Percentiles rank a stretch among this genome's conserved stretches.
These are phyloP conservation scores for Suillus fuscotomentosus DNA, from an alignment of 768 basidiomycete genomes.

Conservation along the genomic window DNA sequence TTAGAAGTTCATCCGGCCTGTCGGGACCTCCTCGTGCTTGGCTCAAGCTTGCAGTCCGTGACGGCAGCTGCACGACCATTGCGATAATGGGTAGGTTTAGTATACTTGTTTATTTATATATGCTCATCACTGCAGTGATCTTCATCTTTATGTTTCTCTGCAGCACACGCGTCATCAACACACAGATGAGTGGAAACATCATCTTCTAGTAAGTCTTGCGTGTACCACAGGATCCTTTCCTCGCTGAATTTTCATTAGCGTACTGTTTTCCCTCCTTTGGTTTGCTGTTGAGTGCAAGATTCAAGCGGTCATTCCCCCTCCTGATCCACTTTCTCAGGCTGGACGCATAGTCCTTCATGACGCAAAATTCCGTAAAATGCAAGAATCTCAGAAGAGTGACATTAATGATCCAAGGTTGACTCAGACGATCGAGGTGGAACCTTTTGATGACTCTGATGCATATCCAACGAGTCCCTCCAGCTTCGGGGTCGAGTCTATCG, in stretches of 20 bases:
- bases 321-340: not conserved
- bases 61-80: slow-evolving; percentile 10
- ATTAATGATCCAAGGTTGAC: not conserved
- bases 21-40: not conserved
- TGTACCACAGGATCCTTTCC: too few relatives aligned
- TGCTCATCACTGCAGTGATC: slow-evolving; percentile 8
- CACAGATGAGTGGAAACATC: slow-evolving; percentile 18
- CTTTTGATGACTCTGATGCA: not conserved
- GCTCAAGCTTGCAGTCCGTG: slow-evolving; percentile 6
- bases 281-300: not conserved
- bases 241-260: not conserved
- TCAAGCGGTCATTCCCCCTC: too few relatives aligned
- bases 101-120: not conserved
- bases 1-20: not conserved
- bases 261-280: not conserved
- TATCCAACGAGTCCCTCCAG: not conserved
- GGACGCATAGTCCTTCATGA: not conserved
- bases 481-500: not conserved
- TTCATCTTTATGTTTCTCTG: slow-evolving; percentile 20
- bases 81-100: slow-evolving; percentile 15
- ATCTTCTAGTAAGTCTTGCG: slow-evolving; percentile 18
- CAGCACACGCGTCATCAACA: slow-evolving; percentile 10
- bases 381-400: not conserved
- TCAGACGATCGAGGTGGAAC: not conserved
- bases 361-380: not conserved